These are phyloP conservation scores for Aspergillus saccharolyticus DNA, from an alignment of 495 filamentous ascomycete genomes.

Conservation along the genomic window DNA sequence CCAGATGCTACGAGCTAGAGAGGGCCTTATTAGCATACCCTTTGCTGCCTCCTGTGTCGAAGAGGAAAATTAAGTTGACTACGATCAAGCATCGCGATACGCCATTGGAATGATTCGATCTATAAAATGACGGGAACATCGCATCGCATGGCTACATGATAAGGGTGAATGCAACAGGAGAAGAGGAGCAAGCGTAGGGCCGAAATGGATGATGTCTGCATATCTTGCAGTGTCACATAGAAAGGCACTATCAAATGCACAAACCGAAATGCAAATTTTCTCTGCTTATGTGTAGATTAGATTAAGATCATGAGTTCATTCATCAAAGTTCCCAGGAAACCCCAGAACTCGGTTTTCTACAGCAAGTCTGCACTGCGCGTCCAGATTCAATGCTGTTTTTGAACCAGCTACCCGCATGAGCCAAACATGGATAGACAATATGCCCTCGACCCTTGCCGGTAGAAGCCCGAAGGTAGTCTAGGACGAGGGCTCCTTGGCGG, in stretches of 20 bases:
- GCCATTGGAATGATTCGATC: background rate
- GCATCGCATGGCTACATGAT: background rate
- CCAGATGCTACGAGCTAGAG: no score
- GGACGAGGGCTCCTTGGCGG: conserved; percentile 16
- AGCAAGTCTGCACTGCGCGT: background rate
- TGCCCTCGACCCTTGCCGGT: background rate
- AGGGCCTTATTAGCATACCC: no score
- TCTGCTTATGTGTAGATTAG: conserved; percentile 3
- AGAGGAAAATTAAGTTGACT: no score
- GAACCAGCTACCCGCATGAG: background rate
- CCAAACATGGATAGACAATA: background rate
- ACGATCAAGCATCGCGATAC: no score
- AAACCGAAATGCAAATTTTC: background rate
- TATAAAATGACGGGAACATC: background rate
- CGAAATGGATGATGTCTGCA: background rate
- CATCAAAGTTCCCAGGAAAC: conserved; percentile 6
- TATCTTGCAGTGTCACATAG: background rate
- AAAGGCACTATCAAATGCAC: background rate
- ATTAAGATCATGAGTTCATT: conserved; percentile 16
- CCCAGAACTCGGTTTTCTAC: background rate
- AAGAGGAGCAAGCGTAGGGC: background rate
- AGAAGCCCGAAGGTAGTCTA: background rate
- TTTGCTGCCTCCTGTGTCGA: no score
- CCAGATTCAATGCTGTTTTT: background rate
- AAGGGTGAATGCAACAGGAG: background rate